Evolutionary conservation across 768 basidiomycete species (phyloP).

Genomic region (Pleurotus djamor): DNA sequence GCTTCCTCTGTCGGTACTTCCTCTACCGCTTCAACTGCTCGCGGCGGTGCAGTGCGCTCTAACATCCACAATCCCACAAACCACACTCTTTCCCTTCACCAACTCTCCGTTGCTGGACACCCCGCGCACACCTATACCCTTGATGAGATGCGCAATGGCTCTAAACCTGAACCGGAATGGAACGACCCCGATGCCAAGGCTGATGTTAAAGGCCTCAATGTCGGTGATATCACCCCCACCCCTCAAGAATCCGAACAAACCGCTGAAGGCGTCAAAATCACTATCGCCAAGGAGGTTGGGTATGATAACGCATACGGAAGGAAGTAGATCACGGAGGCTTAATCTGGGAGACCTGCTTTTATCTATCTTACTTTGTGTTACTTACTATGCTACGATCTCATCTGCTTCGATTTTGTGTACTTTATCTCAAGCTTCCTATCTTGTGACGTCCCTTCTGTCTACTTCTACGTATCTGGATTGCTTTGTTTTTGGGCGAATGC

Average conservation of each 20-base stretch:
- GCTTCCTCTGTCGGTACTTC: constrained; percentile 42
- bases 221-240: constrained; percentile 14
- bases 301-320: constrained; percentile 22
- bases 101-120: constrained; percentile 16
- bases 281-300: constrained; percentile 39
- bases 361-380: background rate
- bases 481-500: too few relatives aligned
- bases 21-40: constrained; percentile 46
- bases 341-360: background rate
- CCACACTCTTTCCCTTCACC: constrained; percentile 29
- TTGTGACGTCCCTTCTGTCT: too few relatives aligned
- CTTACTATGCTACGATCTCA: too few relatives aligned
- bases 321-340: background rate
- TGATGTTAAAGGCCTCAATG: constrained; percentile 31
- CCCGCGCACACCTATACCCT: constrained; percentile 41
- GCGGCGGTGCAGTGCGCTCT: constrained; percentile 27
- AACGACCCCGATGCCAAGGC: constrained; percentile 35
- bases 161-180: constrained; percentile 48
- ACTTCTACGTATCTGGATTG: too few relatives aligned
- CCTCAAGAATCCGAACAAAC: background rate
- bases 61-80: constrained; percentile 22
- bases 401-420: too few relatives aligned
- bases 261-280: constrained; percentile 35
- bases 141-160: constrained; percentile 41
- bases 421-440: background rate